Conservation (phyloP, 1,284 basidiomycete species). For the Sphagnurus paluster region DNA sequence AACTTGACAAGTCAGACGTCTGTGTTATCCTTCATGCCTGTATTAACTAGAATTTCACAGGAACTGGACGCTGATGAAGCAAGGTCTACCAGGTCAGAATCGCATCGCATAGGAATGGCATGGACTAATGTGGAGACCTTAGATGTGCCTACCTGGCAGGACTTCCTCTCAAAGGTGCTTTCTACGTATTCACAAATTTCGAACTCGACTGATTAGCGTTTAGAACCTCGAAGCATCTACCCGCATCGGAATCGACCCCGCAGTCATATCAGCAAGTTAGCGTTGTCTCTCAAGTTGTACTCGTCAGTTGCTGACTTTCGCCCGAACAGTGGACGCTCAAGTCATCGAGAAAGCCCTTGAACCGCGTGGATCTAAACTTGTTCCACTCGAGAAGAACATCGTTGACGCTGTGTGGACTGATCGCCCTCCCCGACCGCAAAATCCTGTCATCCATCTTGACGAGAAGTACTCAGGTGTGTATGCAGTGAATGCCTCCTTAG, state of each 20-base stretch:
- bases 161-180: constrained; percentile 74
- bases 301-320: not conserved
- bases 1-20: constrained; percentile 72
- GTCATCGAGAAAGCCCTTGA: constrained; percentile 53
- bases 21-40: not conserved
- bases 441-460: constrained; percentile 71
- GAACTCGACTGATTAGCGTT: constrained; percentile 1
- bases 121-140: not conserved
- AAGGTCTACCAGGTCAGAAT: constrained; percentile 69
- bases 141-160: constrained; percentile 91
- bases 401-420: constrained; percentile 85
- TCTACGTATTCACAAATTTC: not conserved
- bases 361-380: constrained; percentile 55
- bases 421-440: constrained; percentile 71
- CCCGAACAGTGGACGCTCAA: constrained; percentile 55
- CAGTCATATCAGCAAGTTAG: constrained; percentile 67
- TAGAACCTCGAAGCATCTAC: constrained; percentile 64
- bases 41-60: constrained; percentile 31
- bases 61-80: constrained; percentile 94
- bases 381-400: constrained; percentile 70
- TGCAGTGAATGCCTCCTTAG: not conserved
- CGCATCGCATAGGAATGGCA: not conserved
- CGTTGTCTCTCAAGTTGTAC: not conserved
- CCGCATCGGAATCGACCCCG: constrained; percentile 82
- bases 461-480: constrained; percentile 53